Base-by-base conservation (phyloP, 352 stramenopile species). In the Pythium phragmiticola region DNA sequence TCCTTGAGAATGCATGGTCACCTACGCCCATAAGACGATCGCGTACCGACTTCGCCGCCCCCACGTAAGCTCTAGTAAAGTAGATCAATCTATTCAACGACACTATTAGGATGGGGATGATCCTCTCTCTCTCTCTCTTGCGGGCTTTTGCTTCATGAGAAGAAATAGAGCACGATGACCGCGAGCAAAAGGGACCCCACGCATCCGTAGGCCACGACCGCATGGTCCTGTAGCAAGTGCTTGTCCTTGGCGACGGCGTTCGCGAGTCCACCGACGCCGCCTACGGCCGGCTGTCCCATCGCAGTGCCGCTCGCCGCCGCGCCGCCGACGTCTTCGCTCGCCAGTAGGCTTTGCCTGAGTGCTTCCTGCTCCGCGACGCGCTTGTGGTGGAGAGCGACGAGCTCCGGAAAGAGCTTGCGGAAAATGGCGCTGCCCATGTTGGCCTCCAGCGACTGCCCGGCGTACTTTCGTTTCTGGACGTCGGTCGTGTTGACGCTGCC, bases 401-500 rank as follows among this genome's bases (percentile, higher is more conserved):
- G 77, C 23, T 98, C 84, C 0, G 92, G 89, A 54, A 98, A 98
- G 7, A 97, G 66, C 68, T 89, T 86, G 49, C 85, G 70, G 63
- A 98, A 98, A 0, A 78, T 82, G 5, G 79, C 71, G 58, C 87
- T 90, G 52, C 65, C 77, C 62, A 80, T 88, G 73, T 98, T 97
- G 43, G 81, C 73, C 47, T 90, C 89, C 7, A 97, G 71, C 19
- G 84, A 96, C 46, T 80, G 67, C 16, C 65, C 71, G 16, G 91
- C 91, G 51, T 94, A 92, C 53, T 89, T 91, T n/a, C 77, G 70
- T 75, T 96, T 96, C 69, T 92, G 79, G 17, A 75, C 81, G 60
- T 94, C 77, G 13, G 88, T 88, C 33, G 86, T 96, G 49, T 75
- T 90, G 67, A 97, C 91, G 67, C 88, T 95, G 9, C 93, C 93